Evolutionary conservation across 164 flowering plant genomes (phyloP), one percentile per base, ranked within the genome.

Genomic region (Piper longum): DNA sequence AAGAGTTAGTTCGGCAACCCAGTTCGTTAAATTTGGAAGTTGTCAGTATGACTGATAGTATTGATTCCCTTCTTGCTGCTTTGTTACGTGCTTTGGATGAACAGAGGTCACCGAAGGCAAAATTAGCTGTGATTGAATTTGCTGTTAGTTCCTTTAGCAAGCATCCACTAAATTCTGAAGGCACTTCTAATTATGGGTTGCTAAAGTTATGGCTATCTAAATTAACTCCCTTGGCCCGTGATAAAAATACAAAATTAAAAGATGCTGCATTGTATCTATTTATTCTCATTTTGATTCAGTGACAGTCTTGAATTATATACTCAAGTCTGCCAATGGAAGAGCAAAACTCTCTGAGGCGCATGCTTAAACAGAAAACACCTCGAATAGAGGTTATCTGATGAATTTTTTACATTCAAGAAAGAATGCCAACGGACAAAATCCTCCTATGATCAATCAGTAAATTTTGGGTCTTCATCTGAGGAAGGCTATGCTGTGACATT

Each of bases 91-190:
- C 99, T 16, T 66, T 95, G 62, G 99, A 95, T 77, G 99, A 95
- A 68, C 97, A 95, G 69, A 73, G 99, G 57, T 95, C 97, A 42
- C 99, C 99, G n/a, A 95, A 95, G 78, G 99, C 96, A 62, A 95
- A 95, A 73, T 75, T 95, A 76, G 99, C 99, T 73, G 96, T 95
- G 41, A 91, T 95, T 71, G 95, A 95, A 72, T 95, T 82, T 80
- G 89, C 96, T 18, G 83, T 83, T 43, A 76, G 74, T 71, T 95
- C 97, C 13, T 95, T 95, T 64, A 86, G 89, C 71, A 87, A 82
- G 74, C 88, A 91, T 76, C 57, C 80, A 13, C n/a, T 76, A 61
- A 85, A 75, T 72, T 71, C 96, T 61, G 99, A 95, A 71, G 83
- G 96, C 54, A 62, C 77, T 69, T 78, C 85, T 54, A 88, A 86